phyloP scores from a whole-genome alignment of 2,329 filamentous ascomycete genomes.

The Colletotrichum sidae region DNA sequence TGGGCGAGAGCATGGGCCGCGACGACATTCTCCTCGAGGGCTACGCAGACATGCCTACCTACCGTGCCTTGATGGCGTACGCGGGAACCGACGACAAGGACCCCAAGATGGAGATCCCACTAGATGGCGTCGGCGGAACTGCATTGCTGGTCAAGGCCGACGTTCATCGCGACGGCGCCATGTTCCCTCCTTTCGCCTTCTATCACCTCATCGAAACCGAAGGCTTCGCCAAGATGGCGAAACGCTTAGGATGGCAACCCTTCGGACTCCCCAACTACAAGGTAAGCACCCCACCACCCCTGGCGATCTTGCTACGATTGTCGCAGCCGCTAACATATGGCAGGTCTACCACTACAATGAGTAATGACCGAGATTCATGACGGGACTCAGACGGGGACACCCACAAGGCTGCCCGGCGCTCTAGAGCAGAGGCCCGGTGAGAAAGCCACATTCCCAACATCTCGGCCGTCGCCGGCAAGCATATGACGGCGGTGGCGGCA shows the following conservation, averaged over 20 bases:
- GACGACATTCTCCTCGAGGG: constrained; percentile 96
- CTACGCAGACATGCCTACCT: constrained; percentile 93
- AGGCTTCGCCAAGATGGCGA: constrained; percentile 97
- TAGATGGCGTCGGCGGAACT: constrained; percentile 95
- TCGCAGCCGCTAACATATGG: constrained; percentile 24
- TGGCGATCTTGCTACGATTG: background rate
- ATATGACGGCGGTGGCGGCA: constrained; percentile 5
- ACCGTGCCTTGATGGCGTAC: constrained; percentile 90
- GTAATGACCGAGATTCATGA: constrained; percentile 54
- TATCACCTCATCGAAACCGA: constrained; percentile 98
- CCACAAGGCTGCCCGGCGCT: constrained; percentile 6
- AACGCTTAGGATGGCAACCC: constrained; percentile 84
- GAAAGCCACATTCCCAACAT: background rate
- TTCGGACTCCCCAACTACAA: constrained; percentile 97
- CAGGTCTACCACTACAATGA: constrained; percentile 94
- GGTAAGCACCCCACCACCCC: constrained; percentile 63
- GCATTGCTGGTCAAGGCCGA: constrained; percentile 95
- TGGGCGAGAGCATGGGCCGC: constrained; percentile 83
- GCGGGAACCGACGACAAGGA: constrained; percentile 72
- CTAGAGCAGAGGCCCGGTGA: background rate
- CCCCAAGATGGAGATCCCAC: constrained; percentile 71
- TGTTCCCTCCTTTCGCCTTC: constrained; percentile 97
- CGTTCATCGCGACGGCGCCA: constrained; percentile 95
- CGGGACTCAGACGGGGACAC: constrained; percentile 5
- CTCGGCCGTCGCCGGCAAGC: constrained; percentile 10